These are phyloP conservation scores for Aureobasidium namibiae DNA, from an alignment of 2,329 filamentous ascomycete species.

Conservation along the genomic window DNA sequence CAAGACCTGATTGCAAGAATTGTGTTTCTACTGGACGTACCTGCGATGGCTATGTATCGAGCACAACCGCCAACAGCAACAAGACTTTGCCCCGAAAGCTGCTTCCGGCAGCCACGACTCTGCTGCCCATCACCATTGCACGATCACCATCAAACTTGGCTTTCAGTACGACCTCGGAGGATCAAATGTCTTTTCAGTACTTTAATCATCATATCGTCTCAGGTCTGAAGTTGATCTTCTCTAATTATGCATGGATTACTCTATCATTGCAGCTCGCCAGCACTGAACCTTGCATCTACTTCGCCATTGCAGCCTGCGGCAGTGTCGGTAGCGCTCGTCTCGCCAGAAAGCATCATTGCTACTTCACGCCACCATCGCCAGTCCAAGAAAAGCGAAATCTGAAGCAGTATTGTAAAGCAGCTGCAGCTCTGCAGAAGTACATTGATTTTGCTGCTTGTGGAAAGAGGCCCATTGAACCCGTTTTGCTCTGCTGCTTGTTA, in stretches of 20 bases:
- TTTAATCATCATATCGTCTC: background rate
- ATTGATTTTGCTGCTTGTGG: background rate
- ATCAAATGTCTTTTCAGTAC: background rate
- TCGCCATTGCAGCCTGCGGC: background rate
- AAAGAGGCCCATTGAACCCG: background rate
- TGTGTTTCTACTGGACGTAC: background rate
- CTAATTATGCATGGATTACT: background rate
- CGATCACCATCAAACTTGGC: background rate
- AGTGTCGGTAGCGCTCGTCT: background rate
- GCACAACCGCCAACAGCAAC: background rate
- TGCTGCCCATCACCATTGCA: background rate
- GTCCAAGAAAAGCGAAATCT: background rate
- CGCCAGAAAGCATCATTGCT: background rate
- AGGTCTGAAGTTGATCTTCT: background rate
- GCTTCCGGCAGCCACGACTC: background rate
- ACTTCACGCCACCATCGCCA: background rate
- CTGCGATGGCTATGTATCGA: background rate
- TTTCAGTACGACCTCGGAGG: background rate
- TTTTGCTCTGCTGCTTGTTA: background rate
- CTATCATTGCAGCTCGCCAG: background rate
- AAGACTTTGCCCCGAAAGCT: background rate
- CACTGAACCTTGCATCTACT: background rate
- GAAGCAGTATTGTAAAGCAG: background rate
- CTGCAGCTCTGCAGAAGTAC: background rate
- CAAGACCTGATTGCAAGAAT: background rate